Conservation (phyloP, 2,329 filamentous ascomycete genomes). For the Talaromyces sp. region DNA sequence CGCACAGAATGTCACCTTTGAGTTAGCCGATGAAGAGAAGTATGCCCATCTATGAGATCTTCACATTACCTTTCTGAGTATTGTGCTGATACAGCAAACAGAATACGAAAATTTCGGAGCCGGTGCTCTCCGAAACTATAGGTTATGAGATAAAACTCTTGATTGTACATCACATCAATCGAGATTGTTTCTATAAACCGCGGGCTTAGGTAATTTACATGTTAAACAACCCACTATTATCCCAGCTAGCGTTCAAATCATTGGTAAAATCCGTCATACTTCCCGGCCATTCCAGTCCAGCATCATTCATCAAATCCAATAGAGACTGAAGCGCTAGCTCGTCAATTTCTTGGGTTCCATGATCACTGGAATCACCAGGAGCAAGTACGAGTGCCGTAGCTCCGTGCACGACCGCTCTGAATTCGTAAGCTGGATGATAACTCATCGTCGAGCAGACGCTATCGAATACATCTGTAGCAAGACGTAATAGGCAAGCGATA, state of each 20-base stretch:
- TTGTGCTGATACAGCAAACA: not conserved
- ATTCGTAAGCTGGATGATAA: slow-evolving; percentile 21
- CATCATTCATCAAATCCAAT: slow-evolving; percentile 20
- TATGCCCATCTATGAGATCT: slow-evolving; percentile 6
- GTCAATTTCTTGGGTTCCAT: slow-evolving; percentile 11
- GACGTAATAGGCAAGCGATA: slow-evolving; percentile 17
- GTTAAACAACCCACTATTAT: not conserved
- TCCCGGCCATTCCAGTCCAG: slow-evolving; percentile 21
- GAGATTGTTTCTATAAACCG: too few relatives aligned
- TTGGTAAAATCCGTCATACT: slow-evolving; percentile 17
- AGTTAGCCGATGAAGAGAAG: slow-evolving; percentile 22
- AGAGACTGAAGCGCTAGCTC: slow-evolving; percentile 20
- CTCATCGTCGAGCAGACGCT: slow-evolving; percentile 16
- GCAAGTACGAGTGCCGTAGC: slow-evolving; percentile 17
- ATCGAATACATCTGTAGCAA: slow-evolving; percentile 21
- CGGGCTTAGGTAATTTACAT: too few relatives aligned
- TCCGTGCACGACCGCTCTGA: slow-evolving; percentile 20
- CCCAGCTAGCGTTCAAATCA: slow-evolving; percentile 6
- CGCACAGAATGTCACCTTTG: slow-evolving; percentile 25
- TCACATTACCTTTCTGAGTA: not conserved
- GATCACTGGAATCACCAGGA: not conserved
- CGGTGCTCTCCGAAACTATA: slow-evolving; percentile 2
- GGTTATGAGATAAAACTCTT: not conserved
- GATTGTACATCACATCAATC: too few relatives aligned
- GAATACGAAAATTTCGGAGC: slow-evolving; percentile 1